Base-by-base conservation (phyloP, 768 basidiomycete genomes). In the Suillus occidentalis region DNA sequence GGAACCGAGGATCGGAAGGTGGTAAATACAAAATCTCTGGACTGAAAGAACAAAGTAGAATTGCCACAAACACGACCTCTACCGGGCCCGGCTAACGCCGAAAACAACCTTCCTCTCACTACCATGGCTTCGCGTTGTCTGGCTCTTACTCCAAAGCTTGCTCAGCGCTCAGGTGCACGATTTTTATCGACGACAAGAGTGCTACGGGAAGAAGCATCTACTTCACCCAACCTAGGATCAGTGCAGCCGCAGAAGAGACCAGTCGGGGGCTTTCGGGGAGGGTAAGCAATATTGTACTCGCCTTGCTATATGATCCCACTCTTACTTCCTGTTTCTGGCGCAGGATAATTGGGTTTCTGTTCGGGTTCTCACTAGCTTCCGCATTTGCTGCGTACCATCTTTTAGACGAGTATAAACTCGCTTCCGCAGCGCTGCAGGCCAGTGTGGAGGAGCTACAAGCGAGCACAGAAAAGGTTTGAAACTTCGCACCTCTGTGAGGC, bases 291-390 rank as follows among this genome's bases (percentile, higher is more conserved):
- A 22, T 42, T 60, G 60, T 20, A 68, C 45, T 64, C 47, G 55
- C 65, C 60, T 39, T 61, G 25, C 25, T 40, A 49, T n/a, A 9
- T 61, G 28, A 22, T 31, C 6, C 59, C 50, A 20, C 37, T 43
- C 39, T 63, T 34, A 61, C 68, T 8, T 69, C 31, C 25, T 47
- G n/a, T 9, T 10, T 5, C 10, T 39, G 49, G 8, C 49, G 20
- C 69, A 94, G 92, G 58, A 86, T 94, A 62, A 84, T 94, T 49
- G 93, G 93, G 0, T 94, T 95, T 73, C 75, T 97, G 42, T 87
- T 95, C 69, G 95, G 94, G 2, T 96, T 97, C 80, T 95, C 95
- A 6, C 77, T 95, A 42, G 94, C 94, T 1, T 93, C 94, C 1
- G 89, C 91, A 0, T 86, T 89, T 70, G 92, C 94, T 49, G 89